A percentile compares a stretch with the other conserved stretches of the same genome.
Evolutionary conservation across 106 monocot species (phyloP).

Genomic region (Acorus calamus): DNA sequence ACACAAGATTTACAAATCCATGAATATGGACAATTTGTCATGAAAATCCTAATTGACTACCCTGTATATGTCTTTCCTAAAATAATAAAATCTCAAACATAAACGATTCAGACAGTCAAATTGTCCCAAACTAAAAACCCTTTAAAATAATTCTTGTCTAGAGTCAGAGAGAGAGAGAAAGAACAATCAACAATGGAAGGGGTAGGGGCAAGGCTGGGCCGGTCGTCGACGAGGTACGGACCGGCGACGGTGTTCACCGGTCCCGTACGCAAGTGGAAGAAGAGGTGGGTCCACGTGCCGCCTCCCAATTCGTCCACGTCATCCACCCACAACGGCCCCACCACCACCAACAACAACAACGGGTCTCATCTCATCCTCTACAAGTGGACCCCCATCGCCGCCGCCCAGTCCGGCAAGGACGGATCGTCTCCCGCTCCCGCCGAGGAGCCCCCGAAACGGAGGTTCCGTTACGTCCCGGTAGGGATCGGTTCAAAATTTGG

Average conservation of each 20-base stretch:
- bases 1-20: too few species aligned
- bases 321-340: slow-evolving; percentile 9
- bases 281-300: slow-evolving; percentile 76
- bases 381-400: slow-evolving; percentile 62
- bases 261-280: slow-evolving; percentile 83
- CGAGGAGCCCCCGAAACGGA: slow-evolving; percentile 38
- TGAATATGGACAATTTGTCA: too few species aligned
- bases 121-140: too few species aligned
- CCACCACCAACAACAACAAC: slow-evolving; percentile 1
- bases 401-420: slow-evolving; percentile 10
- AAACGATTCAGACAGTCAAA: too few species aligned
- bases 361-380: slow-evolving; percentile 50
- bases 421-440: slow-evolving; percentile 1
- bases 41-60: too few species aligned
- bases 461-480: slow-evolving; percentile 81
- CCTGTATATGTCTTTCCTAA: too few species aligned
- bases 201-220: slow-evolving; percentile 76
- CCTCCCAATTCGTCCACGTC: slow-evolving; percentile 17
- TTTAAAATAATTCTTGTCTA: too few species aligned
- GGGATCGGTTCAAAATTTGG: neutral
- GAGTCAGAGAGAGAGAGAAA: too few species aligned
- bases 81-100: too few species aligned
- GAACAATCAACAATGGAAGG: slow-evolving; percentile 51
- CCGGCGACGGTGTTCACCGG: slow-evolving; percentile 77
- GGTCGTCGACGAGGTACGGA: slow-evolving; percentile 78